A percentile compares a stretch with the other conserved stretches of the same genome.
phyloP scores from a whole-genome alignment of 176 grass and related monocot genomes.

The Secale cereale region DNA sequence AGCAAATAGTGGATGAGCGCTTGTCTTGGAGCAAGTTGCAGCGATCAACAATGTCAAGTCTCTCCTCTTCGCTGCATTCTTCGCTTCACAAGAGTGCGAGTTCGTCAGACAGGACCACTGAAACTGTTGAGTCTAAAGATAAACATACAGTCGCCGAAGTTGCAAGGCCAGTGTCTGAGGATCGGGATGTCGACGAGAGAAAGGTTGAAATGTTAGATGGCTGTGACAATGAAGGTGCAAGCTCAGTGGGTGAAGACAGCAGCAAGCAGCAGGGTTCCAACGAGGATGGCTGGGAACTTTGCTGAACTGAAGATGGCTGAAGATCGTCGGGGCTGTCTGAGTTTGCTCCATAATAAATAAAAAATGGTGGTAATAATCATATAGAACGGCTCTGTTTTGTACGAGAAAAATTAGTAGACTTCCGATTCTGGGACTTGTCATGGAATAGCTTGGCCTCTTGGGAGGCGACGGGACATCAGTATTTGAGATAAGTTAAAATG shows the following conservation, averaged over 20 bases:
- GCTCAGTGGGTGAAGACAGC: background rate
- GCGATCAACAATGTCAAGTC: slow-evolving; percentile 33
- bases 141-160: slow-evolving; percentile 17
- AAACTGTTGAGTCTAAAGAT: slow-evolving; percentile 24
- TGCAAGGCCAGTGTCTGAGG: background rate
- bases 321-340: background rate
- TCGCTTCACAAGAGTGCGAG: slow-evolving; percentile 31
- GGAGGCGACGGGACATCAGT: background rate
- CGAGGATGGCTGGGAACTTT: slow-evolving; percentile 48
- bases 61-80: slow-evolving; percentile 45
- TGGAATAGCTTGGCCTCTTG: background rate
- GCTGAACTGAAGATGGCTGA: slow-evolving; percentile 30
- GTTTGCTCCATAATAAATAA: background rate
- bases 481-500: background rate
- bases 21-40: slow-evolving; percentile 44
- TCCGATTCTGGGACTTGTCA: background rate
- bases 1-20: slow-evolving; percentile 45
- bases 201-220: background rate
- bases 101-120: slow-evolving; percentile 19
- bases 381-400: background rate
- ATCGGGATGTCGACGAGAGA: background rate
- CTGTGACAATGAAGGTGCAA: background rate
- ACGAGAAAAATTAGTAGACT: background rate
- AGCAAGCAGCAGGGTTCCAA: background rate
- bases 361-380: background rate